These are phyloP conservation scores for Pseudovirgaria hyperparasitica DNA, from an alignment of 2,329 filamentous ascomycete genomes.

Conservation along the genomic window DNA sequence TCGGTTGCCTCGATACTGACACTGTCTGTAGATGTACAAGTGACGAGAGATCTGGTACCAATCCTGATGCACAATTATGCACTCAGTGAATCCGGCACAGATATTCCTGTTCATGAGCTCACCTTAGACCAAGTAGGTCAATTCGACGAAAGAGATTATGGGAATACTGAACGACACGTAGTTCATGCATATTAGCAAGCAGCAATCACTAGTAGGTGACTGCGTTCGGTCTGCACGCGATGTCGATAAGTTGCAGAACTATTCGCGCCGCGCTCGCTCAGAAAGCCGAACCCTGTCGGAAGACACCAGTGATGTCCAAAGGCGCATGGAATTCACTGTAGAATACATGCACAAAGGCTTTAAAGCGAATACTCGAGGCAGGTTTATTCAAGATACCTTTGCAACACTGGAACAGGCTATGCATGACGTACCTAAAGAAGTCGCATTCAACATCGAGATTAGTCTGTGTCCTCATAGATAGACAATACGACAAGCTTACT, in stretches of 20 bases:
- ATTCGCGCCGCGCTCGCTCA: no score
- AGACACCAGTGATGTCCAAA: slow-evolving; percentile 4
- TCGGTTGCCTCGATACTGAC: not conserved
- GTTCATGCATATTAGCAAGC: no score
- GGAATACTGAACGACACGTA: no score
- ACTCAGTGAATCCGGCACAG: slow-evolving; percentile 29
- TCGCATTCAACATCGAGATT: slow-evolving; percentile 30
- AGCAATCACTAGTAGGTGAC: no score
- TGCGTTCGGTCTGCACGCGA: no score
- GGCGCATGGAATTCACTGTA: slow-evolving; percentile 24
- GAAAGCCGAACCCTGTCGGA: no score
- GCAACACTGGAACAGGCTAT: slow-evolving; percentile 27
- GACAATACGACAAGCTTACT: not conserved
- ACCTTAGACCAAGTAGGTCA: slow-evolving; percentile 25
- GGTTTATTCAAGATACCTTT: slow-evolving; percentile 26
- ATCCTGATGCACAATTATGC: slow-evolving; percentile 32
- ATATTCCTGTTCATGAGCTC: slow-evolving; percentile 27
- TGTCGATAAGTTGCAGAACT: no score
- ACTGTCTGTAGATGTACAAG: slow-evolving; percentile 22
- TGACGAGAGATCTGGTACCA: slow-evolving; percentile 28
- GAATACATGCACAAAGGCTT: slow-evolving; percentile 27
- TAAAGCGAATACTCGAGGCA: slow-evolving; percentile 27
- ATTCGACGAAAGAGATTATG: no score
- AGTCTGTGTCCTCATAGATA: slow-evolving; percentile 24
- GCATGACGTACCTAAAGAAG: slow-evolving; percentile 17